A percentile compares a stretch with the other conserved stretches of the same genome.
Evolutionary conservation across 495 filamentous ascomycete genomes (phyloP).

Genomic region (Neohortaea acidophila): DNA sequence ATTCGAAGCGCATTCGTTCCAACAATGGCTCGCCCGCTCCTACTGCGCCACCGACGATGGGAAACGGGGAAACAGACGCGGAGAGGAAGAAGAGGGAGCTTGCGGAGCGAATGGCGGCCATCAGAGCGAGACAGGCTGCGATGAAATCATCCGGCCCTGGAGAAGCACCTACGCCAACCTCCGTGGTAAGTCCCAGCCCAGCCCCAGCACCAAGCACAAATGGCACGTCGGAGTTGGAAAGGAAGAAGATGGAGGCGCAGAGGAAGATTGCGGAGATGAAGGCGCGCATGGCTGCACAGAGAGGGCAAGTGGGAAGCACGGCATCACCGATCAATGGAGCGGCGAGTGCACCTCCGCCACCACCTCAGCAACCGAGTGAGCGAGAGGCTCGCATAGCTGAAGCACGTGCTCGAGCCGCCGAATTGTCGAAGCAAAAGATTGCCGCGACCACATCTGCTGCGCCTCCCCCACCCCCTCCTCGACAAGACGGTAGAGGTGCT

Average conservation of each 20-base stretch:
- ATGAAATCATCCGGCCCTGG: conserved; percentile 5
- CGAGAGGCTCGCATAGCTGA: conserved; percentile 13
- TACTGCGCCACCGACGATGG: conserved; percentile 22
- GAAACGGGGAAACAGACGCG: conserved; percentile 8
- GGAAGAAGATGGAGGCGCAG: conserved; percentile 14
- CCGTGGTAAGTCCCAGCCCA: conserved; percentile 29
- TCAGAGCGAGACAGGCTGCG: conserved; percentile 22
- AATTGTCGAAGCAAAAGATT: conserved; percentile 35
- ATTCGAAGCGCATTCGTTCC: conserved; percentile 41
- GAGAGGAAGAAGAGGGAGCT: conserved; percentile 12
- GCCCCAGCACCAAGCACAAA: conserved; percentile 3
- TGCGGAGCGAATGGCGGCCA: conserved; percentile 17
- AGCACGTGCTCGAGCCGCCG: conserved; percentile 14
- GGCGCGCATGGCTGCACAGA: conserved; percentile 35
- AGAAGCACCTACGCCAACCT: conserved; percentile 30
- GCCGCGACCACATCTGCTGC: conserved; percentile 51
- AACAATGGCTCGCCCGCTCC: conserved; percentile 44
- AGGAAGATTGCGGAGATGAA: conserved; percentile 53
- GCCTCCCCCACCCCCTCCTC: conserved; percentile 28
- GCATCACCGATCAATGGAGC: conserved; percentile 5
- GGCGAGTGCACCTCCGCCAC: background rate
- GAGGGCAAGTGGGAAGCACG: background rate
- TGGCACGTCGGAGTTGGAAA: conserved; percentile 5
- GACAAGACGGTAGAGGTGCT: conserved; percentile 35
- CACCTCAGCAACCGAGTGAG: conserved; percentile 7